phyloP scores from a whole-genome alignment of 1,284 basidiomycete species.

The Cryptococcus depauperatus region DNA sequence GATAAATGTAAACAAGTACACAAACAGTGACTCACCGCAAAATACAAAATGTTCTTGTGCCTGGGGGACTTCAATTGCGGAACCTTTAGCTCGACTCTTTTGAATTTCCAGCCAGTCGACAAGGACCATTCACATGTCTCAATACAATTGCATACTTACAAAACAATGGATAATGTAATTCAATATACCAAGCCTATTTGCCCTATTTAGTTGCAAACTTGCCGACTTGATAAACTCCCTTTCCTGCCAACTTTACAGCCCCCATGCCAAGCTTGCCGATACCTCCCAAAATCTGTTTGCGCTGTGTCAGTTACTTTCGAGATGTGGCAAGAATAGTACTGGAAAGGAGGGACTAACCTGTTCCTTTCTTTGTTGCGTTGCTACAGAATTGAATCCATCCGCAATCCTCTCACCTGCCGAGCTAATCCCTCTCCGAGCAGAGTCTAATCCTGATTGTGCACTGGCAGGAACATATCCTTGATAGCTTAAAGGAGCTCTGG shows the following conservation, averaged over 20 bases:
- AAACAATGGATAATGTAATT: too few species aligned
- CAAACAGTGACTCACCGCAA: too few species aligned
- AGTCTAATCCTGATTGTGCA: constrained; percentile 9
- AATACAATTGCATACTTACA: too few species aligned
- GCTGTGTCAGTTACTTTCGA: not conserved
- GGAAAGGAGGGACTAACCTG: constrained; percentile 15
- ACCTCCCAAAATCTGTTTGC: constrained; percentile 16
- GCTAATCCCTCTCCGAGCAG: constrained; percentile 1
- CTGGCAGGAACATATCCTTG: constrained; percentile 17
- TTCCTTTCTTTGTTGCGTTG: constrained; percentile 20
- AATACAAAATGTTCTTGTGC: too few species aligned
- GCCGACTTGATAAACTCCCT: constrained; percentile 22
- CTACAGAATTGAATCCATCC: constrained; percentile 19
- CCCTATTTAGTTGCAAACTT: constrained; percentile 24
- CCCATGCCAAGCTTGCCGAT: constrained; percentile 20
- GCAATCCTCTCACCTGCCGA: constrained; percentile 7
- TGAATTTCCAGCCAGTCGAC: too few species aligned
- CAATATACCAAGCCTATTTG: too few species aligned
- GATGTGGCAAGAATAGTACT: not conserved
- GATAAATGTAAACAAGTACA: too few species aligned
- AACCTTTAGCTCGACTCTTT: too few species aligned
- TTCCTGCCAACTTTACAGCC: constrained; percentile 19
- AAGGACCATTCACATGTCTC: too few species aligned
- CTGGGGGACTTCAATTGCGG: too few species aligned
- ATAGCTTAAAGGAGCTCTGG: constrained; percentile 2